These are phyloP conservation scores for Saccharomycopsis vini DNA, from an alignment of 805 yeast genomes.

Conservation along the genomic window DNA sequence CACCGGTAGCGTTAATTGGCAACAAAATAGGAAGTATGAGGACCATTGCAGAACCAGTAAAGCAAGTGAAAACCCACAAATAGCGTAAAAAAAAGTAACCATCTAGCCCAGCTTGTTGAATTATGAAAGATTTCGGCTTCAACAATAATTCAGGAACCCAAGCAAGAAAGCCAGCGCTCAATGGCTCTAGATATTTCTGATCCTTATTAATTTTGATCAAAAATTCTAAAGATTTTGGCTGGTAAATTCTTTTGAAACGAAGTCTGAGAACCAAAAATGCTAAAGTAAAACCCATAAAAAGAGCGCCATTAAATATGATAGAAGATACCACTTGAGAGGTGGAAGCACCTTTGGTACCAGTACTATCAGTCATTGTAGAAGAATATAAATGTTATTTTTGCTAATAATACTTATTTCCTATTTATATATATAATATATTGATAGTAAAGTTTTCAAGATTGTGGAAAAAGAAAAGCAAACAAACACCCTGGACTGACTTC, in stretches of 20 bases:
- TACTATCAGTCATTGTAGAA: background rate
- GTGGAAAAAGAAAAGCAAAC: too few relatives aligned
- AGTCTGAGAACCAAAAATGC: constrained; percentile 60
- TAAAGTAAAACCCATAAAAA: constrained; percentile 53
- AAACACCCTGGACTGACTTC: too few relatives aligned
- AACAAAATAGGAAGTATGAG: constrained; percentile 59
- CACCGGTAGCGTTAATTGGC: constrained; percentile 75
- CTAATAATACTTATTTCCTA: too few relatives aligned
- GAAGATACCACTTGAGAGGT: constrained; percentile 71
- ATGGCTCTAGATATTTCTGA: constrained; percentile 61
- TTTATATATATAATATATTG: too few relatives aligned
- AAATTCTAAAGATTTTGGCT: constrained; percentile 56
- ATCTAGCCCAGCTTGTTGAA: constrained; percentile 87
- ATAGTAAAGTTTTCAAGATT: too few relatives aligned
- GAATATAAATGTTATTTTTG: background rate
- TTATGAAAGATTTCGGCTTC: constrained; percentile 64
- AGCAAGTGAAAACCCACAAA: constrained; percentile 43
- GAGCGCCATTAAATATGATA: constrained; percentile 53
- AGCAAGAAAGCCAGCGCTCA: constrained; percentile 55
- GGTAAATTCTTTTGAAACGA: constrained; percentile 63
- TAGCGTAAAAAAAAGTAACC: constrained; percentile 87
- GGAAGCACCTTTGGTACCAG: constrained; percentile 34
- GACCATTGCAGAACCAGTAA: constrained; percentile 47
- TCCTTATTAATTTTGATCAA: constrained; percentile 45
- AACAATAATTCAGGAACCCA: constrained; percentile 63